Conservation (phyloP, 2,329 filamentous ascomycete species). For the Zymoseptoria ardabiliae region DNA sequence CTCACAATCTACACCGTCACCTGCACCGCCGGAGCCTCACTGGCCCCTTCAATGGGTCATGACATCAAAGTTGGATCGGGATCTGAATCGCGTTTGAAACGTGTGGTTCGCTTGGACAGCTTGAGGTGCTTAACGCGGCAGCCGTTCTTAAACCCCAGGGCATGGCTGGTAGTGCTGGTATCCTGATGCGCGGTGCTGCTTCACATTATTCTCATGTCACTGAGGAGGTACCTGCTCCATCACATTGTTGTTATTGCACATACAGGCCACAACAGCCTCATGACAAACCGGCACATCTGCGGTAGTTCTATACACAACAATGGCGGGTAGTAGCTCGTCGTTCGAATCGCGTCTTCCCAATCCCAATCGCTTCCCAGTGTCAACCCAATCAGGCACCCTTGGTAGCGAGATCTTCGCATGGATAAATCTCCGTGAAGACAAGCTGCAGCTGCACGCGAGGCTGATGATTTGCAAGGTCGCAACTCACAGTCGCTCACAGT, state of each 20-base stretch:
- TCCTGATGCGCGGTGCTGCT: neutral
- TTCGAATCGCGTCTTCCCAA: neutral
- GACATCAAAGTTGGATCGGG: neutral
- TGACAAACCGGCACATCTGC: no score
- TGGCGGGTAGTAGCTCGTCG: neutral
- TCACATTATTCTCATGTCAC: neutral
- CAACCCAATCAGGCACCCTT: neutral
- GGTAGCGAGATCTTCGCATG: neutral
- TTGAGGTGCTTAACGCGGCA: neutral
- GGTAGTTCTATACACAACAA: neutral
- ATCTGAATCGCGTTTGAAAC: neutral
- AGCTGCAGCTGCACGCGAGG: neutral
- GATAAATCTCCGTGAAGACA: neutral
- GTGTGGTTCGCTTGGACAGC: neutral
- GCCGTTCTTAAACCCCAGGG: neutral
- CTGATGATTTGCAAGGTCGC: neutral
- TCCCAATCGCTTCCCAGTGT: neutral
- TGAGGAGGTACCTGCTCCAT: neutral
- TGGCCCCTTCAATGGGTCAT: neutral
- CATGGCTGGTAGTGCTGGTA: neutral
- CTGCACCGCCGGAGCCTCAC: neutral
- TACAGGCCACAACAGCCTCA: no score
- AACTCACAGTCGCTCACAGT: no score
- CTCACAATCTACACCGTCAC: neutral
- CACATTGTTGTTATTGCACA: no score